Percentiles rank a stretch among this genome's conserved stretches.
Conservation (phyloP, 1,284 basidiomycete genomes). For the Rhodotorula sp. region DNA sequence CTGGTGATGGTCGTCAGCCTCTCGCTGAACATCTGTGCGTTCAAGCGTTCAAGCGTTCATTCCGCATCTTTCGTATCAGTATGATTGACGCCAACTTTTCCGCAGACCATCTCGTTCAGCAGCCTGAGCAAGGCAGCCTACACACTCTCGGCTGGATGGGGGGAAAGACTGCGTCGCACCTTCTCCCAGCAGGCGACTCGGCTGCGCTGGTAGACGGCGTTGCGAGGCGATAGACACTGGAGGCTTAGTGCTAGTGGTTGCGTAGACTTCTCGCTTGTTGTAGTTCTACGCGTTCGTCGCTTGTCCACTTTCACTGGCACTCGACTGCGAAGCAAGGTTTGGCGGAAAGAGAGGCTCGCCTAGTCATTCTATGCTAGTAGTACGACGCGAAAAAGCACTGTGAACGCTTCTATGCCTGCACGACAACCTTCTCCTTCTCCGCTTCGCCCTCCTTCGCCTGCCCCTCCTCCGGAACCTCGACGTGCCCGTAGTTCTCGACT, state of each 20-base stretch:
- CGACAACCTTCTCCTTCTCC: neutral
- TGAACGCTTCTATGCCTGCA: constrained; percentile 1
- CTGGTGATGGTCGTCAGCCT: constrained; percentile 76
- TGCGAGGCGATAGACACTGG: neutral
- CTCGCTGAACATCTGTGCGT: constrained; percentile 39
- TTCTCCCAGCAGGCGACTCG: neutral
- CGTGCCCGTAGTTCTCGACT: constrained; percentile 69
- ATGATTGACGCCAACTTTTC: too few relatives aligned
- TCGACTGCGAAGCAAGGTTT: too few relatives aligned
- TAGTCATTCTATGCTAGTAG: too few relatives aligned
- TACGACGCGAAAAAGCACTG: neutral
- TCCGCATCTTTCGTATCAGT: neutral
- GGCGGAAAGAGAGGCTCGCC: too few relatives aligned
- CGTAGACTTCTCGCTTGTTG: too few relatives aligned
- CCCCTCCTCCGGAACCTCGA: neutral
- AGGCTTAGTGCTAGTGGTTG: too few relatives aligned
- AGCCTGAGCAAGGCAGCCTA: neutral
- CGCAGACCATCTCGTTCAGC: constrained; percentile 25
- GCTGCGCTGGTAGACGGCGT: neutral
- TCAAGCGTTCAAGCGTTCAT: neutral
- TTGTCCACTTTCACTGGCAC: too few relatives aligned
- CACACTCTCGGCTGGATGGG: constrained; percentile 25
- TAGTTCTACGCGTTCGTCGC: too few relatives aligned
- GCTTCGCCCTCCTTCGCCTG: neutral
- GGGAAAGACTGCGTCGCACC: constrained; percentile 16